phyloP scores from a whole-genome alignment of 768 basidiomycete genomes.

The Mycena indigotica region DNA sequence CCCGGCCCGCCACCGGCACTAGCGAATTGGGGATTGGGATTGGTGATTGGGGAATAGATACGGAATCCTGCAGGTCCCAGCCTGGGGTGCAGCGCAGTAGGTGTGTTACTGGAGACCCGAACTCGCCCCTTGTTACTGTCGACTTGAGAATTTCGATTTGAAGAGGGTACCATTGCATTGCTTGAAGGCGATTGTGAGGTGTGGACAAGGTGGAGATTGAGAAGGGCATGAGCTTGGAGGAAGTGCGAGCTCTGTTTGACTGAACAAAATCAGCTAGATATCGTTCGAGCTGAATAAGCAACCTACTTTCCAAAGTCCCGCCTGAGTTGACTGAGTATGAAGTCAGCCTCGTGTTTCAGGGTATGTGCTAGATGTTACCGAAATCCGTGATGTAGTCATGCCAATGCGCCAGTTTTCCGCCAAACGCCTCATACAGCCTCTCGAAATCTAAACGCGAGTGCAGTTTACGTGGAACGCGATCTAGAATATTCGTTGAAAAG shows the following conservation, averaged over 20 bases:
- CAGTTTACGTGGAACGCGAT: constrained; percentile 69
- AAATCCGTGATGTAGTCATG: constrained; percentile 79
- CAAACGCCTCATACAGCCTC: constrained; percentile 73
- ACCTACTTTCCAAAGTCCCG: constrained; percentile 71
- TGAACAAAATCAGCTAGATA: constrained; percentile 29
- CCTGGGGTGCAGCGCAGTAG: constrained; percentile 57
- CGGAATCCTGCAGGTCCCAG: constrained; percentile 66
- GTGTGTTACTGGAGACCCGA: constrained; percentile 38
- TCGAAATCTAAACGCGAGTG: constrained; percentile 65
- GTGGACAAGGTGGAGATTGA: constrained; percentile 88
- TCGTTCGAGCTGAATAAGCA: not conserved
- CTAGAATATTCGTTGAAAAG: constrained; percentile 64
- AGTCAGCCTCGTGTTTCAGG: constrained; percentile 1
- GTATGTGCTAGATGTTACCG: constrained; percentile 40
- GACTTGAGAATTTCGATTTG: constrained; percentile 10
- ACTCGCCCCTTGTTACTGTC: constrained; percentile 33
- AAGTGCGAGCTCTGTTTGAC: constrained; percentile 83
- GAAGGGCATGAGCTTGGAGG: constrained; percentile 79
- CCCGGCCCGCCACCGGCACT: constrained; percentile 33
- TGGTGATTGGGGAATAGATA: constrained; percentile 52
- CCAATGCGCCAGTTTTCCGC: constrained; percentile 84
- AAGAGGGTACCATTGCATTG: constrained; percentile 16
- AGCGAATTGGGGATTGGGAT: constrained; percentile 30
- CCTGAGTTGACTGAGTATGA: constrained; percentile 64
- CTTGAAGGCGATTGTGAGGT: constrained; percentile 61